These are phyloP conservation scores for Wickerhamomyces queroliae DNA, from an alignment of 805 yeast genomes.

Conservation along the genomic window DNA sequence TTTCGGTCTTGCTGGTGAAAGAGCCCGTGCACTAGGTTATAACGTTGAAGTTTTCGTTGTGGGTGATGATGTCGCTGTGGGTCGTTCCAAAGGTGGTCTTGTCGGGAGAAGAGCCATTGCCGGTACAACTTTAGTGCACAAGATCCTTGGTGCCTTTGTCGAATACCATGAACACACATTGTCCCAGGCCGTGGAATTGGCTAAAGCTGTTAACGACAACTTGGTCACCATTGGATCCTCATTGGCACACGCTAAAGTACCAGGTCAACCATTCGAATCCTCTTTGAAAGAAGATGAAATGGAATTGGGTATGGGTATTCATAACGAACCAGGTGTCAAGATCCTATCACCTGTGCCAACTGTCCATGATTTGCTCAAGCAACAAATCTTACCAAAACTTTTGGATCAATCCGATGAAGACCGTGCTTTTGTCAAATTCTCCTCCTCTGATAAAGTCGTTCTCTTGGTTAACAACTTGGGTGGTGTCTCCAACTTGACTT, in stretches of 20 bases:
- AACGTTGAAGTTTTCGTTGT: constrained; percentile 70
- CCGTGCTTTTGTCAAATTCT: constrained; percentile 73
- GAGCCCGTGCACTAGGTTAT: constrained; percentile 75
- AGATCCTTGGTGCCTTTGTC: constrained; percentile 72
- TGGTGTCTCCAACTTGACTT: constrained; percentile 78
- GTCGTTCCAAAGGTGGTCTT: constrained; percentile 80
- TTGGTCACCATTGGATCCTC: constrained; percentile 87
- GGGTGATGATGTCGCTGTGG: constrained; percentile 93
- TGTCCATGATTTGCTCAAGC: constrained; percentile 51
- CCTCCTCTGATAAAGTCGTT: constrained; percentile 57
- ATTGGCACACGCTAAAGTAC: constrained; percentile 84
- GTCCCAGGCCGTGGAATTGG: constrained; percentile 49
- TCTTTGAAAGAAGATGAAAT: constrained; percentile 55
- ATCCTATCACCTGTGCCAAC: constrained; percentile 54
- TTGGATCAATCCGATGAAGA: constrained; percentile 63
- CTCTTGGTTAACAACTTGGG: constrained; percentile 82
- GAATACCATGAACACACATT: constrained; percentile 39
- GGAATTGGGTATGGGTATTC: constrained; percentile 94
- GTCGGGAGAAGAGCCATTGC: constrained; percentile 95
- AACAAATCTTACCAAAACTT: constrained; percentile 55
- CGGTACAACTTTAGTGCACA: constrained; percentile 85
- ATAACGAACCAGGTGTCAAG: constrained; percentile 86
- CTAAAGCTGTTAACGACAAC: constrained; percentile 53
- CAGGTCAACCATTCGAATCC: constrained; percentile 63
- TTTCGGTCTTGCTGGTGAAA: constrained; percentile 86